Evolutionary conservation across 2,329 filamentous ascomycete species (phyloP).

Genomic region (Aureobasidium sp.): DNA sequence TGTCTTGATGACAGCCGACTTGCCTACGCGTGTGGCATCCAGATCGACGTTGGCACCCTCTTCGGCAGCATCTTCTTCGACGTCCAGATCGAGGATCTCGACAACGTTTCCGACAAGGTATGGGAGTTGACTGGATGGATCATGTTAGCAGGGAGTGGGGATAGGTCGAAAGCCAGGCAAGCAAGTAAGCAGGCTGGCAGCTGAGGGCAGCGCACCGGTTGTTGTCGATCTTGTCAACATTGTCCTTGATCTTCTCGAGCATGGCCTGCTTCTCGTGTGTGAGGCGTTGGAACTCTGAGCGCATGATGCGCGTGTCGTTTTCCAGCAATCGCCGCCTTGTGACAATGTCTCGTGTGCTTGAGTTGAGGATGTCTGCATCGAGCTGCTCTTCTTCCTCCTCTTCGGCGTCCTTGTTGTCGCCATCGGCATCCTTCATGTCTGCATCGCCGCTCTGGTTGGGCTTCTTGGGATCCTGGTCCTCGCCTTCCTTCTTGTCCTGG

Average conservation of each 20-base stretch:
- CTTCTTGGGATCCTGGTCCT: constrained; percentile 53
- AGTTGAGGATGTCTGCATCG: constrained; percentile 85
- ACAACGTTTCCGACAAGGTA: constrained; percentile 99
- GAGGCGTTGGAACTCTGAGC: constrained; percentile 88
- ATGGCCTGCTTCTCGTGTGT: constrained; percentile 93
- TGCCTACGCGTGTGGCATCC: constrained; percentile 91
- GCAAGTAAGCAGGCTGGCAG: too few species aligned
- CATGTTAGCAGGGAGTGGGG: constrained; percentile 5
- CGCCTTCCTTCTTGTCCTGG: constrained; percentile 64
- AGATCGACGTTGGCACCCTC: constrained; percentile 98
- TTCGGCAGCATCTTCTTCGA: constrained; percentile 89
- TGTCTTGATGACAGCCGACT: constrained; percentile 98
- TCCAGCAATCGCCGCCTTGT: constrained; percentile 86
- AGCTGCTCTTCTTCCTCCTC: constrained; percentile 65
- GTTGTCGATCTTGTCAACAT: constrained; percentile 97
- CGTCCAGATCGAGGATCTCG: constrained; percentile 91
- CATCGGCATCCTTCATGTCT: constrained; percentile 75
- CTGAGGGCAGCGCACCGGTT: constrained; percentile 61
- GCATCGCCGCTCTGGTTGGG: constrained; percentile 55
- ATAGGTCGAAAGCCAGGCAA: too few species aligned
- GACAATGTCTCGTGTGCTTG: constrained; percentile 90
- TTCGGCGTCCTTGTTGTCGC: constrained; percentile 40
- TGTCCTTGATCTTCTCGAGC: constrained; percentile 99
- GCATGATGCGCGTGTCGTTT: constrained; percentile 98
- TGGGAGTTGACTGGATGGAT: constrained; percentile 67